Evolutionary conservation across 1,139 yeast species (phyloP).

Genomic region (Blastobotrys niveus): DNA sequence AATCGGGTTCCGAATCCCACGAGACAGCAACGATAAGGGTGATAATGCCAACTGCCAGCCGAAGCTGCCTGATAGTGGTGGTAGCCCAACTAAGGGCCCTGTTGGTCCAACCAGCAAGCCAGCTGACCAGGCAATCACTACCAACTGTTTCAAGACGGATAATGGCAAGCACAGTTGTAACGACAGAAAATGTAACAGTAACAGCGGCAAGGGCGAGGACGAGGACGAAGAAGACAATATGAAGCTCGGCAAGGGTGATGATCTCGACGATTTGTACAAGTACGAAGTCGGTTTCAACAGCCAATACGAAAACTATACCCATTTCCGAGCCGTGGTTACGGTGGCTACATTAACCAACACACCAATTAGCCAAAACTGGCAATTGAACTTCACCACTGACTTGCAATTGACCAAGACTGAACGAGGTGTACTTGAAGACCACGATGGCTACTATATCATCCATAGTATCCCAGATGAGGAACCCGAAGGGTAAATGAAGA

Average conservation of each 20-base stretch:
- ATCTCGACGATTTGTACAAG: background rate
- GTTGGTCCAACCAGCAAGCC: too few relatives aligned
- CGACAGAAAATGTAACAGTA: background rate
- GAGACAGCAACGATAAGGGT: background rate
- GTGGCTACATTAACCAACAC: background rate
- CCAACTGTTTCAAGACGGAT: background rate
- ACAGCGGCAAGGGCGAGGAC: background rate
- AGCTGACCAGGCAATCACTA: too few relatives aligned
- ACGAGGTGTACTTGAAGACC: background rate
- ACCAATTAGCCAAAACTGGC: conserved; percentile 1
- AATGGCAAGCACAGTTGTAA: background rate
- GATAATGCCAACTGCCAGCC: background rate
- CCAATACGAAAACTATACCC: background rate
- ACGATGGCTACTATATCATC: too few relatives aligned
- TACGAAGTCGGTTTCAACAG: background rate
- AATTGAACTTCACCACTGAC: background rate
- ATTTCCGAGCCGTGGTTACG: background rate
- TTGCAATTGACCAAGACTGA: background rate
- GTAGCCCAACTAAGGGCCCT: too few relatives aligned
- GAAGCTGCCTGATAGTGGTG: background rate
- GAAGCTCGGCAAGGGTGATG: background rate
- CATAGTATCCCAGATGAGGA: too few relatives aligned
- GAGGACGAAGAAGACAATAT: background rate
- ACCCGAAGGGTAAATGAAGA: too few relatives aligned
- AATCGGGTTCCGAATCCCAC: too few relatives aligned